Base-by-base conservation (phyloP, 2,329 filamentous ascomycete genomes). In the Colletotrichum sp. region DNA sequence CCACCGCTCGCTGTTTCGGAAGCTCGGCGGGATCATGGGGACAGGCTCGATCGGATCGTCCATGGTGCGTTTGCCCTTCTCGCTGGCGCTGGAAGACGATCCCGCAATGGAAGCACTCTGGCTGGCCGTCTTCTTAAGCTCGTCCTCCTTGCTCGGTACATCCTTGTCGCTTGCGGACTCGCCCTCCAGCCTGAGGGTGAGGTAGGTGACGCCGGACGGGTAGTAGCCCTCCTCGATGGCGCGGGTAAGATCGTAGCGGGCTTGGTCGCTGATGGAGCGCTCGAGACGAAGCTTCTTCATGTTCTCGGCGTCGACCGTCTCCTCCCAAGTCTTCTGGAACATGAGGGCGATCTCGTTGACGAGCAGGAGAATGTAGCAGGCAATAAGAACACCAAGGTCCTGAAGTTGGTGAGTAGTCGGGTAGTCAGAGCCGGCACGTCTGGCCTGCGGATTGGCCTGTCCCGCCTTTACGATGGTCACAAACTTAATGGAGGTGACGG, bases 361-460 rank as follows among this genome's bases (percentile, higher is more conserved):
- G 8, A 78, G 47, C 1, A 79, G 74, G 7, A 76, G 54, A n/a
- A 72, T 57, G 47, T 78, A 80, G 18, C 78, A 76, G 11, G 64
- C 76, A 5, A 69, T 62, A 11, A 78, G 68, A 9, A 79, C 75
- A 24, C 74, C 76, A 11, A 79, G 64, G 70, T 80, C 78, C 29
- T 70, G 76, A 21, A 79, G 70, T 71, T 80, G 78, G 66, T 79
- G 77, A 18, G 63, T 73, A 8, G 76, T 76, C 51, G 78, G 76
- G 33, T 80, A 80, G 4, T 70, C 59, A 4, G 73, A 69, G 16
- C 36, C 69, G 36, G 70, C 61, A 8, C 77, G 65, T 13, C 77
- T 62, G 21, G 59, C 59, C 59, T 62, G 59, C 11, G 59, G 59
- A 24, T 34, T 62, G 59, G 15, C n/a, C 72, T 68, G 73, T 75